Evolutionary conservation across 2,329 filamentous ascomycete genomes (phyloP).

Genomic region (Curvularia eragrostidis): DNA sequence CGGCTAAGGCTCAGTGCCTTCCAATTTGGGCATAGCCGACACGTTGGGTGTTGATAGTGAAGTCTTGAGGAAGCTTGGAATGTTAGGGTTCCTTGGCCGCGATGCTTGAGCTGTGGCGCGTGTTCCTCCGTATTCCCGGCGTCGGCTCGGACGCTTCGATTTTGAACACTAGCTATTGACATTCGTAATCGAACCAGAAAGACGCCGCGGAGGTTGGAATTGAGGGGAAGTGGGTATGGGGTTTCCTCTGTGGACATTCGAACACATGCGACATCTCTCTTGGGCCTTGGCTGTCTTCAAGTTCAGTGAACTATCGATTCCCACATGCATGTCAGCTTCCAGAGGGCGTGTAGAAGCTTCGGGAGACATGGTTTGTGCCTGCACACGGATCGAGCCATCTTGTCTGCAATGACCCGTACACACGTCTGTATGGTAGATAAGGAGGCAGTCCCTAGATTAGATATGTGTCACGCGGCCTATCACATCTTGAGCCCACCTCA

Average conservation of each 20-base stretch:
- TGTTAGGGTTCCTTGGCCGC: background rate
- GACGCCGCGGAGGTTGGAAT: background rate
- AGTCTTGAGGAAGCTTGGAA: background rate
- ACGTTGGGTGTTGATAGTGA: background rate
- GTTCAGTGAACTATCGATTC: background rate
- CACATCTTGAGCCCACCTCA: background rate
- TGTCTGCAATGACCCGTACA: background rate
- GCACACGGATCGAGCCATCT: background rate
- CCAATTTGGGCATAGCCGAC: background rate
- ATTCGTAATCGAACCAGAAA: background rate
- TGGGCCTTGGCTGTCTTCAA: background rate
- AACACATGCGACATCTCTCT: background rate
- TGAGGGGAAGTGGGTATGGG: background rate
- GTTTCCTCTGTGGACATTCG: background rate
- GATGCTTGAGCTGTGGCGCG: background rate
- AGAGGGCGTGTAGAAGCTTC: background rate
- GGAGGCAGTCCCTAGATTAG: background rate
- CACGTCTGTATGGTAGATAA: background rate
- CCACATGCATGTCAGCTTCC: background rate
- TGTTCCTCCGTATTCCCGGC: background rate
- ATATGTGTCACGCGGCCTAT: background rate
- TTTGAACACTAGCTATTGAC: background rate
- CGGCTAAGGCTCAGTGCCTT: background rate
- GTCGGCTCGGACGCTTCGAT: background rate
- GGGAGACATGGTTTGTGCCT: background rate